Conservation (phyloP, 495 filamentous ascomycete species). For the Pseudoneurospora amorphoporcata region DNA sequence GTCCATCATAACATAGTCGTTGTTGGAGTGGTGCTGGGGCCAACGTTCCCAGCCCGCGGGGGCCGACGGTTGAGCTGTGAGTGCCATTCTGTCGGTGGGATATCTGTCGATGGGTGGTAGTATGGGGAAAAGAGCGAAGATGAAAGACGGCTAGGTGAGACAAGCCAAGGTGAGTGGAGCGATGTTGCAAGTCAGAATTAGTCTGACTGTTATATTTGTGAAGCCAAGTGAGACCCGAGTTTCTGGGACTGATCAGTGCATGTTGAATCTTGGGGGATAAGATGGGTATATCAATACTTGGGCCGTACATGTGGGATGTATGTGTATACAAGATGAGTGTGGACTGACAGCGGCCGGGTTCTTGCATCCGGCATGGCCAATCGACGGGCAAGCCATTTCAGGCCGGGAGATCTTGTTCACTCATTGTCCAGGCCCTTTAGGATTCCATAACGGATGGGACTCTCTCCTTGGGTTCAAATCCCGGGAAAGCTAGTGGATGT, state of each 20-base stretch:
- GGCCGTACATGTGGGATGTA: conserved; percentile 3
- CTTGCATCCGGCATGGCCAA: conserved; percentile 15
- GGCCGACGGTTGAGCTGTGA: conserved; percentile 24
- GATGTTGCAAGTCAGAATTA: neutral
- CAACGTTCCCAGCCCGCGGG: conserved; percentile 31
- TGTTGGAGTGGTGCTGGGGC: conserved; percentile 25
- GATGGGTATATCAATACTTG: conserved; percentile 16
- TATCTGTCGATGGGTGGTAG: neutral
- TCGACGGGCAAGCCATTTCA: conserved; percentile 12
- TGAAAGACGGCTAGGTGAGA: neutral
- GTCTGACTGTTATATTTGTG: conserved; percentile 1
- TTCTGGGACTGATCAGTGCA: conserved; percentile 2
- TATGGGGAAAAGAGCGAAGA: neutral
- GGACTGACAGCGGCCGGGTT: conserved; percentile 3
- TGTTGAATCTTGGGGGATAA: conserved; percentile 6
- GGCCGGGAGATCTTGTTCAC: conserved; percentile 16
- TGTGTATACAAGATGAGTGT: neutral
- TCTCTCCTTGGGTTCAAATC: neutral
- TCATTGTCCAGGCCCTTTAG: conserved; percentile 2
- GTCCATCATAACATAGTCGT: conserved; percentile 30
- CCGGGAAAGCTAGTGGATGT: neutral
- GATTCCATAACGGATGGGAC: neutral
- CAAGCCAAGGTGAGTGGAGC: neutral
- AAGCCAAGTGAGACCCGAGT: neutral
- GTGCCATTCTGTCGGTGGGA: conserved; percentile 24